These are phyloP conservation scores for Leishmania tarentolae DNA, from an alignment of 208 protist species.

Conservation along the genomic window DNA sequence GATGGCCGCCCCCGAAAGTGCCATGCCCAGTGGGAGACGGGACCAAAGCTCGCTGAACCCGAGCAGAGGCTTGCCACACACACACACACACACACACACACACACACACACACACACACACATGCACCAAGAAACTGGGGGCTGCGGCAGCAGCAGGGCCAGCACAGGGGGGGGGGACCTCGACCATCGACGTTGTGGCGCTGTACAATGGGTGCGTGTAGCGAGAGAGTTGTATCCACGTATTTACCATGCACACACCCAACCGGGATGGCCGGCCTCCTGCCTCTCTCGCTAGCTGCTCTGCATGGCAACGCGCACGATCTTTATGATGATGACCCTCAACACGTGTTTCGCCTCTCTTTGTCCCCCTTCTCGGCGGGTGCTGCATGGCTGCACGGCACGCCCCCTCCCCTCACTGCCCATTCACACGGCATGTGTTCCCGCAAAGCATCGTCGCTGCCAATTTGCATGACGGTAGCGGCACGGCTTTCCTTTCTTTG, in stretches of 20 bases:
- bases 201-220: background rate
- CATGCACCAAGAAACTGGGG: background rate
- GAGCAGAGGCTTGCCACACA: background rate
- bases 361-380: too few species aligned
- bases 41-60: background rate
- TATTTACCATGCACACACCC: background rate
- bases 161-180: too few species aligned
- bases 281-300: background rate
- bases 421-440: background rate
- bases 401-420: background rate
- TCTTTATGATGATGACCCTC: too few species aligned
- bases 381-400: background rate
- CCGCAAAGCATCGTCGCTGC: background rate
- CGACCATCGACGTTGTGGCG: background rate
- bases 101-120: background rate
- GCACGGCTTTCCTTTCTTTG: background rate
- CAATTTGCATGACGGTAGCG: background rate
- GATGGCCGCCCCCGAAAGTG: too few species aligned
- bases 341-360: background rate
- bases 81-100: too few species aligned
- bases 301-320: background rate
- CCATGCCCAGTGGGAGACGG: too few species aligned
- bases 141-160: background rate
- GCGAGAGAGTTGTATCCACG: background rate
- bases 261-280: background rate